Evolutionary conservation across 768 basidiomycete genomes (phyloP).

Genomic region (Boletellus ananiceps): DNA sequence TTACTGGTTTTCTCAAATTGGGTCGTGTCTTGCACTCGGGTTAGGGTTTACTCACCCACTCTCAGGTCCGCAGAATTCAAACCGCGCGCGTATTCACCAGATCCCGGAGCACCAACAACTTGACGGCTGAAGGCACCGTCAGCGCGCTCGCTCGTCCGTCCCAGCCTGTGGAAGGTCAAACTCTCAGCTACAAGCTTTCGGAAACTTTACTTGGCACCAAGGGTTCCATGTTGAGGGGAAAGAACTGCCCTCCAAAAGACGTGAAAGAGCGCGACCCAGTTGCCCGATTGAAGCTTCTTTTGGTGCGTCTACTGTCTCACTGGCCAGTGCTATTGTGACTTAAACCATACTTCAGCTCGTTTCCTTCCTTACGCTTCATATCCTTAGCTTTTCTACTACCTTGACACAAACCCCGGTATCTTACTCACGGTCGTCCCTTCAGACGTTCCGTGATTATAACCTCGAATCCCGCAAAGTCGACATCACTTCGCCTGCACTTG

Average conservation of each 20-base stretch:
- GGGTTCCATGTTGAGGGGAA: conserved; percentile 43
- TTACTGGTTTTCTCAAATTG: conserved; percentile 1
- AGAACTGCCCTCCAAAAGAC: conserved; percentile 38
- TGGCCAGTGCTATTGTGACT: neutral
- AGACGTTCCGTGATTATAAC: conserved; percentile 12
- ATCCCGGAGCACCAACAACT: conserved; percentile 31
- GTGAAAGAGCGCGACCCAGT: conserved; percentile 73
- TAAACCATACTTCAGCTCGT: conserved; percentile 51
- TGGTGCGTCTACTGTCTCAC: conserved; percentile 44
- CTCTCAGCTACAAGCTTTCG: conserved; percentile 25
- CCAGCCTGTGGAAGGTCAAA: conserved; percentile 14
- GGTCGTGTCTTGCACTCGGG: conserved; percentile 1
- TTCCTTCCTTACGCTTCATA: conserved; percentile 86
- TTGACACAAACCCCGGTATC: conserved; percentile 64
- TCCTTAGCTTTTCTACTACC: conserved; percentile 90
- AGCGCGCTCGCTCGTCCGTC: conserved; percentile 27
- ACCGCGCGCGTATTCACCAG: conserved; percentile 49
- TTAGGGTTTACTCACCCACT: conserved; percentile 10
- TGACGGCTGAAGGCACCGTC: conserved; percentile 28
- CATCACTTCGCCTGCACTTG: conserved; percentile 56
- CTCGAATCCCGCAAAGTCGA: conserved; percentile 55
- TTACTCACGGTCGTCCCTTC: conserved; percentile 34
- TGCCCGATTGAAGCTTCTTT: conserved; percentile 80
- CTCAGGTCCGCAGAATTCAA: conserved; percentile 67
- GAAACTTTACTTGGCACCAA: conserved; percentile 42